These are phyloP conservation scores for Pythium inflatum DNA, from an alignment of 352 stramenopile species.

Conservation along the genomic window DNA sequence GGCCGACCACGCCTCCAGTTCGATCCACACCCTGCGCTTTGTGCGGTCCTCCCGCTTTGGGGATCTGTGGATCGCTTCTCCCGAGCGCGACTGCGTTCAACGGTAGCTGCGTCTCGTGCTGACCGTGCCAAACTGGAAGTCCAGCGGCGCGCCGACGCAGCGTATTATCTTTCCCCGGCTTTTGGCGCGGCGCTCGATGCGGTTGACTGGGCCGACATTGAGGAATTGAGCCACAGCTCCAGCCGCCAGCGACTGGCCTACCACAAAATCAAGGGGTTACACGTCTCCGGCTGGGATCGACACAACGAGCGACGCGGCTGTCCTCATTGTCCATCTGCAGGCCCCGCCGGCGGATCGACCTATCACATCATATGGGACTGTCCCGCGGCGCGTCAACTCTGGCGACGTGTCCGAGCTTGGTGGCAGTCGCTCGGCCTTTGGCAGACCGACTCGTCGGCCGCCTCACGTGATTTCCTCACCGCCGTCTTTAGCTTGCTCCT, in stretches of 20 bases:
- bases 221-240: neutral
- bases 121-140: neutral
- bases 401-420: neutral
- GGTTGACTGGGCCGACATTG: neutral
- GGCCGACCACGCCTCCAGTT: neutral
- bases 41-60: neutral
- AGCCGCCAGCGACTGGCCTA: neutral
- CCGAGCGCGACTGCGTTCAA: neutral
- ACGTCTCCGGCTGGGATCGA: conserved; percentile 7
- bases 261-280: neutral
- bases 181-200: neutral
- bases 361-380: conserved; percentile 22
- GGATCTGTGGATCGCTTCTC: neutral
- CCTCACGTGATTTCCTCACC: neutral
- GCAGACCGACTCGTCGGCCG: neutral
- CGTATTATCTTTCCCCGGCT: neutral
- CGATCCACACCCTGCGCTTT: neutral
- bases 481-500: conserved; percentile 8
- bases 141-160: neutral
- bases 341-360: neutral
- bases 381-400: neutral
- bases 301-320: conserved; percentile 1
- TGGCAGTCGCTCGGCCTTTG: neutral
- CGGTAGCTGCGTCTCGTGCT: neutral
- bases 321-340: neutral